Conservation (phyloP, 108 stramenopile species). For the Skeletonema tropicum region DNA sequence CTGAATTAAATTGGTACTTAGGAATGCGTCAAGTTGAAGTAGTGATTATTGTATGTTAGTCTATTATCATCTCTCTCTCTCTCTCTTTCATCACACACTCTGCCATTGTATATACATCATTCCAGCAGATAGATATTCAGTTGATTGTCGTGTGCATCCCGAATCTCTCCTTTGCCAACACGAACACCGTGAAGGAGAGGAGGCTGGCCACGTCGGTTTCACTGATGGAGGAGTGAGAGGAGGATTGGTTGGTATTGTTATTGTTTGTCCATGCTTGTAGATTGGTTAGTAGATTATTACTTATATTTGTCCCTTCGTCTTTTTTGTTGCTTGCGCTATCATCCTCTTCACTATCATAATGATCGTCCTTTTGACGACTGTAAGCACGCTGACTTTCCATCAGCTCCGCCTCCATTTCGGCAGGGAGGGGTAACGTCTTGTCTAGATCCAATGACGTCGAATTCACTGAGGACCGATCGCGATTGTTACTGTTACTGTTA, state of each 20-base stretch:
- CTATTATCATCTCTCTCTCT: too few species aligned
- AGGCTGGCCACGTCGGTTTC: not conserved
- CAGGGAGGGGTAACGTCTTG: slow-evolving; percentile 3
- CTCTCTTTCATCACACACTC: too few species aligned
- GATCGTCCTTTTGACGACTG: not conserved
- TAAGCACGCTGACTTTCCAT: not conserved
- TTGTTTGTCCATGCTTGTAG: not conserved
- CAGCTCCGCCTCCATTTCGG: not conserved
- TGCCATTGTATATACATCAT: too few species aligned
- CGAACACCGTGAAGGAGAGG: not conserved
- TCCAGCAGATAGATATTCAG: too few species aligned
- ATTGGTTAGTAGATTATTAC: not conserved
- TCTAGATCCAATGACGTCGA: slow-evolving; percentile 2
- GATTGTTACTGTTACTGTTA: not conserved
- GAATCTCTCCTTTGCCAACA: too few species aligned
- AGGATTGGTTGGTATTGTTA: not conserved
- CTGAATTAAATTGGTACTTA: too few species aligned
- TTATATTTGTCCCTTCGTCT: not conserved
- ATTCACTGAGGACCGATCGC: not conserved
- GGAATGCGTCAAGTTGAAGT: too few species aligned
- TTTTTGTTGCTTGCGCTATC: too few species aligned
- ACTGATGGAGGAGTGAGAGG: not conserved
- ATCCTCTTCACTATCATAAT: not conserved
- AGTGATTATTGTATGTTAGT: too few species aligned
- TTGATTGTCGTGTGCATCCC: too few species aligned